Percentiles rank a stretch among this genome's conserved stretches.
These are phyloP conservation scores for Lactarius vividus DNA, from an alignment of 768 basidiomycete genomes.

Conservation along the genomic window DNA sequence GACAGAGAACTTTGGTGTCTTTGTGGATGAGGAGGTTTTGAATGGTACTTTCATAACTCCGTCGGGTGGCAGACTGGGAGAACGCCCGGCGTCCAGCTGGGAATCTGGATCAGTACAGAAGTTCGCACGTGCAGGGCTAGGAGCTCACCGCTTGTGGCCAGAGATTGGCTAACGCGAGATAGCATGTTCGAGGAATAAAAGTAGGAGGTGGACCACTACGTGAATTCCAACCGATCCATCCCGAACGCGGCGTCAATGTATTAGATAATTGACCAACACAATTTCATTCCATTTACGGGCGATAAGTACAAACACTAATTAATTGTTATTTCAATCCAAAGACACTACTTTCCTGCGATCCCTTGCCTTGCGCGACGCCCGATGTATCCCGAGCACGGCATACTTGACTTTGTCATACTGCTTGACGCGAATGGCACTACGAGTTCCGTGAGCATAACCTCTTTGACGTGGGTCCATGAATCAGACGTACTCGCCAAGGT, in stretches of 20 bases:
- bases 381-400: slow-evolving; percentile 64
- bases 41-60: slow-evolving; percentile 85
- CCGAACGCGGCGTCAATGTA: background rate
- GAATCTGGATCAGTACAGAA: slow-evolving; percentile 1
- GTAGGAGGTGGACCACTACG: background rate
- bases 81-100: slow-evolving; percentile 75
- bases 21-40: slow-evolving; percentile 89
- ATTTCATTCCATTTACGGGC: slow-evolving; percentile 4
- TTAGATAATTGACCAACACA: slow-evolving; percentile 18
- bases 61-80: slow-evolving; percentile 70
- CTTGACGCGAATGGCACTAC: slow-evolving; percentile 60
- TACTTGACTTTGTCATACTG: slow-evolving; percentile 84
- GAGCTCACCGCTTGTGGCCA: slow-evolving; percentile 50
- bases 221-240: background rate
- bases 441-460: slow-evolving; percentile 22
- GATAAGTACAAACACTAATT: slow-evolving; percentile 27
- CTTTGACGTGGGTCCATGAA: slow-evolving; percentile 8
- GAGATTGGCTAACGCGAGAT: slow-evolving; percentile 56
- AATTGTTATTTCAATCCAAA: slow-evolving; percentile 37
- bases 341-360: slow-evolving; percentile 52
- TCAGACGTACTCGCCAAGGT: slow-evolving; percentile 66
- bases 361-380: slow-evolving; percentile 70
- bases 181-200: slow-evolving; percentile 45
- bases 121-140: background rate
- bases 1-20: slow-evolving; percentile 91